Conservation (phyloP, 2,329 filamentous ascomycete species). For the Fusarium sp. region DNA sequence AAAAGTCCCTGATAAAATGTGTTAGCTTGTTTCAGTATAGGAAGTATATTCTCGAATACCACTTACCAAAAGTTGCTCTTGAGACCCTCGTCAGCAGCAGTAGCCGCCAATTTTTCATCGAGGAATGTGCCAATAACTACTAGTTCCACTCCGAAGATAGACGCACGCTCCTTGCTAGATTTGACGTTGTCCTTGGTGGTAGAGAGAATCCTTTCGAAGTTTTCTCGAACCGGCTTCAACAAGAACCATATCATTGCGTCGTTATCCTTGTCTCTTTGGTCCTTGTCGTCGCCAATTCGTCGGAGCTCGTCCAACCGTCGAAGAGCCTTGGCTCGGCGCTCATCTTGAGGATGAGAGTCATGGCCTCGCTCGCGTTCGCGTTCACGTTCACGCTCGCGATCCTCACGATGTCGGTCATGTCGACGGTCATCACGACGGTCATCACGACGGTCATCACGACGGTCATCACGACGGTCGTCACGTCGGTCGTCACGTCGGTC, state of each 20-base stretch:
- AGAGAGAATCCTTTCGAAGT: slow-evolving; percentile 71
- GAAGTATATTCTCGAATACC: background rate
- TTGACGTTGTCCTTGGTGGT: slow-evolving; percentile 75
- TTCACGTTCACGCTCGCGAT: slow-evolving; percentile 41
- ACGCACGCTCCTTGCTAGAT: slow-evolving; percentile 73
- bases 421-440: slow-evolving; percentile 38
- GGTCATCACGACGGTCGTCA: background rate
- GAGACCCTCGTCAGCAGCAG: slow-evolving; percentile 59
- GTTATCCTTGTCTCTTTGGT: slow-evolving; percentile 63
- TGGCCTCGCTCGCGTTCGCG: slow-evolving; percentile 48
- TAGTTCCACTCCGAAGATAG: slow-evolving; percentile 73
- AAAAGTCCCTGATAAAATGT: slow-evolving; percentile 57
- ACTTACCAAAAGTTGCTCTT: slow-evolving; percentile 68
- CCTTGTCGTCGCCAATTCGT: slow-evolving; percentile 64
- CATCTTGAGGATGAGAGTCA: slow-evolving; percentile 55
- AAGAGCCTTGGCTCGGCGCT: slow-evolving; percentile 60
- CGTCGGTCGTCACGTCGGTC: slow-evolving; percentile 39
- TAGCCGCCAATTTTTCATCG: slow-evolving; percentile 62
- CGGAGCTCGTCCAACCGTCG: slow-evolving; percentile 61
- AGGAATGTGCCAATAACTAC: slow-evolving; percentile 75
- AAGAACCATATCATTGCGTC: slow-evolving; percentile 65
- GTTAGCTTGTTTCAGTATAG: slow-evolving; percentile 37
- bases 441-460: slow-evolving; percentile 27
- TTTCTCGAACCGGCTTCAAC: slow-evolving; percentile 72
- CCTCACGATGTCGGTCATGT: slow-evolving; percentile 44